A percentile compares a stretch with the other conserved stretches of the same genome.
Evolutionary conservation across 768 basidiomycete species (phyloP).

Genomic region (Tricholoma hemisulphureum): DNA sequence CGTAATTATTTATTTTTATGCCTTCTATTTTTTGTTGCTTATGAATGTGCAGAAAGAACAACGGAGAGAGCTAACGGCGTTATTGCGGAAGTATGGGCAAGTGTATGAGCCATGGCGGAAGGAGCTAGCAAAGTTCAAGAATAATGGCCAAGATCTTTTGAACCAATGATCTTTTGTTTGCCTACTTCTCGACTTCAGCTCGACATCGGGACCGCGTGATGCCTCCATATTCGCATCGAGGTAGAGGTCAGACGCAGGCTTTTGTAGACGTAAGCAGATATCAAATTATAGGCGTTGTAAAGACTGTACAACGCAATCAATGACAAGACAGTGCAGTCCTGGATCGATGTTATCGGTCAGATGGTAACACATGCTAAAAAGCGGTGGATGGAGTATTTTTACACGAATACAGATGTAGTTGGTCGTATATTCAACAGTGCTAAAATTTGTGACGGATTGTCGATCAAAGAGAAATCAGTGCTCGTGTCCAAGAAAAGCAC

Average conservation of each 20-base stretch:
- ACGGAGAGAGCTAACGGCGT: constrained; percentile 65
- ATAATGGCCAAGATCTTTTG: constrained; percentile 62
- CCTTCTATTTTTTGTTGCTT: neutral
- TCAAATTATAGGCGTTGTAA: neutral
- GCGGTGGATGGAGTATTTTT: neutral
- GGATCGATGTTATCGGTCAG: neutral
- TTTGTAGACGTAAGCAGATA: neutral
- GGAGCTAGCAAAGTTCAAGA: constrained; percentile 75
- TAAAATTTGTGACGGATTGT: neutral
- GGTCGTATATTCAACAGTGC: neutral
- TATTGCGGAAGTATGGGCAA: constrained; percentile 85
- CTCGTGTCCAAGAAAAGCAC: constrained; percentile 60
- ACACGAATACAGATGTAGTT: neutral
- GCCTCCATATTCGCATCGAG: neutral
- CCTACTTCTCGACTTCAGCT: neutral
- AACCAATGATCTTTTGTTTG: neutral
- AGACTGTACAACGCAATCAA: neutral
- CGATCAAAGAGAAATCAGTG: constrained; percentile 31
- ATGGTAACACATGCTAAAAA: neutral
- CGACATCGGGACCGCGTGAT: neutral
- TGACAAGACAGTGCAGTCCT: neutral
- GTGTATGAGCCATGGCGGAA: constrained; percentile 83
- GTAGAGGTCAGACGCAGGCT: neutral
- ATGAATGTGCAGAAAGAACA: constrained; percentile 68
- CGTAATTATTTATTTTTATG: constrained; percentile 38